Conservation (phyloP, 192 early-diverging fungal genomes). For the Umbelopsis ramanniana region DNA sequence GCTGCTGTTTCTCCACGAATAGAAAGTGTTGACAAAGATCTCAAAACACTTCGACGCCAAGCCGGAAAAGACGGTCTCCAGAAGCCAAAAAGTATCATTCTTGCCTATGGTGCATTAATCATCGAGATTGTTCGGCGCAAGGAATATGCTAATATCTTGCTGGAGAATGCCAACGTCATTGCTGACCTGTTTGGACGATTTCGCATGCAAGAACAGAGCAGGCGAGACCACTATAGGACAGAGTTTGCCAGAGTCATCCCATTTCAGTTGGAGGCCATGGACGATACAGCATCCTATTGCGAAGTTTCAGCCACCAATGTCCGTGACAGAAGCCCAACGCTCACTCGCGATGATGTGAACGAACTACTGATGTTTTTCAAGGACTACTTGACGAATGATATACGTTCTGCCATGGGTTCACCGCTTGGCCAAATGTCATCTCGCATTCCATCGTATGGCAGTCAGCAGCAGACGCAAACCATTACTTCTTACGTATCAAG, state of each 20-base stretch:
- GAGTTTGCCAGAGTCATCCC: constrained; percentile 22
- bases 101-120: constrained; percentile 51
- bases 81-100: constrained; percentile 46
- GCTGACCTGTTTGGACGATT: constrained; percentile 30
- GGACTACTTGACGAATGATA: constrained; percentile 2
- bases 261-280: constrained; percentile 37
- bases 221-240: constrained; percentile 29
- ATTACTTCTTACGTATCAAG: neutral
- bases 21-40: constrained; percentile 10
- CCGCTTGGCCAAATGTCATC: neutral
- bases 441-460: neutral
- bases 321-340: constrained; percentile 32
- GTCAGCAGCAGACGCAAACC: neutral
- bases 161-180: constrained; percentile 30
- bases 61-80: constrained; percentile 42
- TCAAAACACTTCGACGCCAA: constrained; percentile 30
- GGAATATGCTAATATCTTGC: constrained; percentile 47
- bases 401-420: constrained; percentile 11
- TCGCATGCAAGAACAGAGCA: constrained; percentile 30
- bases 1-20: constrained; percentile 27
- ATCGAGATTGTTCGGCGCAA: constrained; percentile 57
- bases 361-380: neutral
- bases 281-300: constrained; percentile 49
- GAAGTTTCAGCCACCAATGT: constrained; percentile 50
- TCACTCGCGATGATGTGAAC: constrained; percentile 47